Percentiles rank a stretch among this genome's conserved stretches.
Conservation (phyloP, 1,139 yeast genomes). For the Saccharomyces hybrid region DNA sequence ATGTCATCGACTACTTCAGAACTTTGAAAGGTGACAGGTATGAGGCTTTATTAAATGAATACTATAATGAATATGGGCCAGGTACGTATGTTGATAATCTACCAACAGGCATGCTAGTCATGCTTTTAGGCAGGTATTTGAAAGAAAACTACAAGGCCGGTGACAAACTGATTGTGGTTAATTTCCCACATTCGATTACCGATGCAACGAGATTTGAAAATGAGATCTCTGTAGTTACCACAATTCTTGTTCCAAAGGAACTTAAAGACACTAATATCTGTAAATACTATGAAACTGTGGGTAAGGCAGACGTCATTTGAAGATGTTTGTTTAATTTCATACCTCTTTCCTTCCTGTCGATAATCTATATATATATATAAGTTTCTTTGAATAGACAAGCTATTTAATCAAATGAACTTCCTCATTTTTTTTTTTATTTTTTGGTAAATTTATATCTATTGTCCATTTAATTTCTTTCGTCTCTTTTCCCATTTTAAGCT, state of each 20-base stretch:
- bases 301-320: slow-evolving; percentile 33
- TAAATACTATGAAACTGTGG: slow-evolving; percentile 55
- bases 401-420: background rate
- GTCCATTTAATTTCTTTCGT: background rate
- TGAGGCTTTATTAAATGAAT: slow-evolving; percentile 33
- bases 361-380: background rate
- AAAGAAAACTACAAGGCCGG: slow-evolving; percentile 35
- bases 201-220: slow-evolving; percentile 49
- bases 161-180: slow-evolving; percentile 41
- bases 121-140: slow-evolving; percentile 45
- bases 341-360: background rate
- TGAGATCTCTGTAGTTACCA: slow-evolving; percentile 37
- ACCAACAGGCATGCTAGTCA: slow-evolving; percentile 54
- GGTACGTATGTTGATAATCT: slow-evolving; percentile 32
- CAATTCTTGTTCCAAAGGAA: slow-evolving; percentile 31
- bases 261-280: slow-evolving; percentile 36
- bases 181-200: slow-evolving; percentile 51
- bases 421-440: background rate
- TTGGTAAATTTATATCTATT: background rate
- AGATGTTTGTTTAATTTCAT: background rate
- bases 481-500: background rate
- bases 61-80: slow-evolving; percentile 22
- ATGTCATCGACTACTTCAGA: slow-evolving; percentile 1
- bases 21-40: slow-evolving; percentile 34
- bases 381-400: slow-evolving; percentile 2